Evolutionary conservation across 202 grass and related monocot genomes (phyloP), one percentile per base, ranked within the genome.

Genomic region (Setaria viridis): DNA sequence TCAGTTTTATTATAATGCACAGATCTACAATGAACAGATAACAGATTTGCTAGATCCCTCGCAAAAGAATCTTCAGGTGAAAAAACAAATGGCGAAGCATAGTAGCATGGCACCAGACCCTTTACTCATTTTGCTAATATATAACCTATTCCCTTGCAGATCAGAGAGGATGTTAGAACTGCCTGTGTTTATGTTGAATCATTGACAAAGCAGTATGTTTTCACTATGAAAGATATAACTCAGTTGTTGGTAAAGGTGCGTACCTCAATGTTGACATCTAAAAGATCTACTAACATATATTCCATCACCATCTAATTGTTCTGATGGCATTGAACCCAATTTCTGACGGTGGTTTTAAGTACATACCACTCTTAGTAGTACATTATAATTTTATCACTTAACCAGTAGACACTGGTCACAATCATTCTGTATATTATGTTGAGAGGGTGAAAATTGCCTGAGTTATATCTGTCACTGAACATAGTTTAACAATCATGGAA

Each of bases 1-100:
- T 7, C 70, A 49, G 46, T 58, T 48, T 58, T 32, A 60, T 78
- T 74, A 11, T 37, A 75, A 51, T 57, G n/a, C 85, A 69, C 90
- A 99, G 96, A 99, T 99, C 42, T 96, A 99, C 72, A 99, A 99
- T 88, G 96, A 99, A 71, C 96, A 99, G 83, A 99, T 99, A 81
- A 99, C 96, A 48, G 96, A 99, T 85, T 95, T 99, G 83, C 91
- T 99, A 79, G 91, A 99, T 51, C 91, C 96, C 8, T 57, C 83
- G 1, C 88, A 81, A 62, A 99, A 85, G 74, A 94, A 86, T 53
- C 96, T 99, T 89, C 96, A 96, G 91, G 96, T 99, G 78, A 82
- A 89, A 89, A 67, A 67, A n/a, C 9, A 77, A 89, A 85, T 11
- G 32, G 33, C 3, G 35, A 49, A 77, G 35, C 11, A 59, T 71